Evolutionary conservation across 331 rosid species (phyloP).

Genomic region (Rosa hybrid): DNA sequence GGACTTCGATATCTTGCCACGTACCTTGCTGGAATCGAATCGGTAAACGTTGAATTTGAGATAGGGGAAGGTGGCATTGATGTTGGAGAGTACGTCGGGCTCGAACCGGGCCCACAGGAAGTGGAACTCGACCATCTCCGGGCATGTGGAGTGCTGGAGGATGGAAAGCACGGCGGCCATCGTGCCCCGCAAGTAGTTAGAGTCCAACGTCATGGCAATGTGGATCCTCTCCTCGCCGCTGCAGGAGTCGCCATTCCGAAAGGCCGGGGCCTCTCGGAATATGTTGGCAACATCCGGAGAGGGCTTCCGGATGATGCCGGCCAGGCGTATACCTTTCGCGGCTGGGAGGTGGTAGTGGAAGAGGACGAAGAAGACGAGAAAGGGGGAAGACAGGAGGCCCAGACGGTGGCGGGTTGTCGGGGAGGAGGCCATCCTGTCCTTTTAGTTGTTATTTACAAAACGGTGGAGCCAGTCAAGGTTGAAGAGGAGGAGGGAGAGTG

Average conservation of each 20-base stretch:
- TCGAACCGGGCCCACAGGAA: slow-evolving; percentile 71
- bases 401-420: slow-evolving; percentile 16
- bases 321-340: slow-evolving; percentile 36
- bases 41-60: slow-evolving; percentile 69
- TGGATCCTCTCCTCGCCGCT: slow-evolving; percentile 47
- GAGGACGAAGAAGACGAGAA: slow-evolving; percentile 61
- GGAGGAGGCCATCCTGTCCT: slow-evolving; percentile 75
- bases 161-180: slow-evolving; percentile 82
- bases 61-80: slow-evolving; percentile 77
- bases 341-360: slow-evolving; percentile 15
- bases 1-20: slow-evolving; percentile 75
- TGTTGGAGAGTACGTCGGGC: slow-evolving; percentile 56
- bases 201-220: slow-evolving; percentile 80
- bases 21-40: slow-evolving; percentile 60
- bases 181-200: slow-evolving; percentile 81
- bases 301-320: slow-evolving; percentile 51
- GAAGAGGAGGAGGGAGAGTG: slow-evolving; percentile 35
- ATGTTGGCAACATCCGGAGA: slow-evolving; percentile 35
- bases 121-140: slow-evolving; percentile 71
- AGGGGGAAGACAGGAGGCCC: slow-evolving; percentile 30
- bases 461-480: slow-evolving; percentile 25
- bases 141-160: slow-evolving; percentile 72
- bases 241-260: slow-evolving; percentile 61
- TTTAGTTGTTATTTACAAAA: slow-evolving; percentile 22
- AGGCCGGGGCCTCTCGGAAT: slow-evolving; percentile 76